Base-by-base conservation (phyloP, 768 basidiomycete species). In the Lactarius akahatsu region DNA sequence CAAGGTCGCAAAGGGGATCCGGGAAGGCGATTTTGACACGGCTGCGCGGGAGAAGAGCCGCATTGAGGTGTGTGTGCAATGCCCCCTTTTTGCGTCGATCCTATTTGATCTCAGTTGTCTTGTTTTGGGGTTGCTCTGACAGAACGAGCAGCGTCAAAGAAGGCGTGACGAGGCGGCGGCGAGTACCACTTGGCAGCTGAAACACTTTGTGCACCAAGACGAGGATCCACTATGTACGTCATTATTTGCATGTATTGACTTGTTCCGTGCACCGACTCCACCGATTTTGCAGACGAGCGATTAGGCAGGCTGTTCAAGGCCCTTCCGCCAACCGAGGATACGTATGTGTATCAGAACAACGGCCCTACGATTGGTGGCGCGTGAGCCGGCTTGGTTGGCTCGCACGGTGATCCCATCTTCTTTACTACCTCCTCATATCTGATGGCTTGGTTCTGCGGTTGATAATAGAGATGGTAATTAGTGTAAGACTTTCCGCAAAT, bases 61-160 rank as follows among this genome's bases (percentile, higher is more conserved):
- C 77, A 94, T 98, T 57, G 96, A 98, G 90, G 94, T 91, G 65
- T 18, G 61, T 9, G 9, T 9, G 30, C 30, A 36, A 9, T 11
- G 57, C 41, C 65, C 32, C 32, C 32, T 34, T 9, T 34, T 52
- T 32, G 23, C 57, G 18, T n/a, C n/a, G 9, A 38, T 16, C 7
- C 6, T 66, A 2, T 34, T 47, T 26, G 32, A 34, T 34, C 32
- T 34, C 52, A 47, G 4, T 34, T n/a, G 18, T 10, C 43, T 52
- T 28, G 36, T n/a, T 52, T 28, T 18, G 23, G 11, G 34, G 32
- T 8, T 2, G 15, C 15, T 38, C 57, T 32, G 71, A 38, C 70
- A 96, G 94, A 97, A 96, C 70, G 91, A 95, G 40, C 94, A 97
- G 78, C 83, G 96, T 64, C 93, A 96, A 77, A 82, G 85, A 76